Percentiles rank a stretch among this genome's conserved stretches.
These are phyloP conservation scores for Agaricales sp. DNA, from an alignment of 1,284 basidiomycete species.

Conservation along the genomic window DNA sequence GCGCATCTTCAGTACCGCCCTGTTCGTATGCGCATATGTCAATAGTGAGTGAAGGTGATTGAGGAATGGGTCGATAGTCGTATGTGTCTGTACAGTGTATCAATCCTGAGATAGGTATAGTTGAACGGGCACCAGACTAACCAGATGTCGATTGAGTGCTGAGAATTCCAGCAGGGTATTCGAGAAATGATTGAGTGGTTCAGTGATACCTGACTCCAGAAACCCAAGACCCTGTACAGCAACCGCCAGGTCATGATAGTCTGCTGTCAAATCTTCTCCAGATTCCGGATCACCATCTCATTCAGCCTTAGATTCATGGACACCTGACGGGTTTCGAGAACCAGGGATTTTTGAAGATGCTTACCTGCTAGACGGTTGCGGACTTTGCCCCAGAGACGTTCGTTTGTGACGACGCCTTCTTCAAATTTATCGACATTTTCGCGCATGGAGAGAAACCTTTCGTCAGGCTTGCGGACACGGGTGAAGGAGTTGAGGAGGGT, in stretches of 20 bases:
- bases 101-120: constrained; percentile 4
- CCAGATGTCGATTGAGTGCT: constrained; percentile 72
- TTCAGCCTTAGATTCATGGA: constrained; percentile 70
- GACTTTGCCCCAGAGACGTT: constrained; percentile 70
- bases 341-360: constrained; percentile 32
- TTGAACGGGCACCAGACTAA: constrained; percentile 24
- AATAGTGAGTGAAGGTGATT: constrained; percentile 83
- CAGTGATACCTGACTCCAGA: constrained; percentile 95
- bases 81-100: constrained; percentile 54
- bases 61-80: constrained; percentile 81
- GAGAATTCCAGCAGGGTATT: constrained; percentile 92
- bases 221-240: constrained; percentile 95
- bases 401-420: constrained; percentile 75
- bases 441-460: constrained; percentile 86
- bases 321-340: constrained; percentile 22
- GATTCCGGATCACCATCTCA: constrained; percentile 68
- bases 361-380: constrained; percentile 80
- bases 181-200: constrained; percentile 92
- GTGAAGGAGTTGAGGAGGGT: constrained; percentile 93
- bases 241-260: constrained; percentile 95
- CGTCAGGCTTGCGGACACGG: constrained; percentile 93
- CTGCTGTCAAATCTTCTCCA: constrained; percentile 84
- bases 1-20: constrained; percentile 84
- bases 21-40: constrained; percentile 83
- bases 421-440: constrained; percentile 92